A percentile compares a stretch with the other conserved stretches of the same genome.
phyloP scores from a whole-genome alignment of 805 yeast species.

The Yamadazyma insecticola region DNA sequence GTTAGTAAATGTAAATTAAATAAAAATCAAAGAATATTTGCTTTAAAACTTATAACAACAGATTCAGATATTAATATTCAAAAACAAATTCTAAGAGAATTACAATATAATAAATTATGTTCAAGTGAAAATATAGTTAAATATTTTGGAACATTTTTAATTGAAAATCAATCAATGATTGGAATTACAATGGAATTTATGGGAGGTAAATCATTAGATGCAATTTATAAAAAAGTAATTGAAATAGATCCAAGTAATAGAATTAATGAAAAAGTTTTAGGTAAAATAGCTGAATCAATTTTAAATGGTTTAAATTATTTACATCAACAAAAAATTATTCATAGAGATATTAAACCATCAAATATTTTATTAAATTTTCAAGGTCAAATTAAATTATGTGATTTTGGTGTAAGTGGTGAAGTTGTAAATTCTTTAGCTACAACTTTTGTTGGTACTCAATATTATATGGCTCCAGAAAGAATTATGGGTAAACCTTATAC shows the following conservation, averaged over 20 bases:
- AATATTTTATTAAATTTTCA: slow-evolving; percentile 70
- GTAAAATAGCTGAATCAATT: slow-evolving; percentile 84
- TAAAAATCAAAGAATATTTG: slow-evolving; percentile 55
- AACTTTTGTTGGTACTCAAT: slow-evolving; percentile 95
- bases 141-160: slow-evolving; percentile 88
- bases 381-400: slow-evolving; percentile 91
- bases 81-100: slow-evolving; percentile 84
- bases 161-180: slow-evolving; percentile 71
- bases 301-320: slow-evolving; percentile 80
- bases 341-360: slow-evolving; percentile 94
- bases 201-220: slow-evolving; percentile 89
- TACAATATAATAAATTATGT: slow-evolving; percentile 83
- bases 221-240: slow-evolving; percentile 76
- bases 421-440: slow-evolving; percentile 94
- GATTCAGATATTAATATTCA: slow-evolving; percentile 84
- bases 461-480: slow-evolving; percentile 98
- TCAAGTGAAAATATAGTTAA: slow-evolving; percentile 80
- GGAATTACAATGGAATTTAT: slow-evolving; percentile 97
- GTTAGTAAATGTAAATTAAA: slow-evolving; percentile 71
- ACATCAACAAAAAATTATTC: slow-evolving; percentile 84
- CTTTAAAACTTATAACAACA: slow-evolving; percentile 69
- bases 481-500: slow-evolving; percentile 94
- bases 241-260: slow-evolving; percentile 66
- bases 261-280: slow-evolving; percentile 88
- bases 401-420: slow-evolving; percentile 97